A percentile compares a stretch with the other conserved stretches of the same genome.
phyloP scores from a whole-genome alignment of 345 rosid genomes.

The Melaleuca quinquenervia region DNA sequence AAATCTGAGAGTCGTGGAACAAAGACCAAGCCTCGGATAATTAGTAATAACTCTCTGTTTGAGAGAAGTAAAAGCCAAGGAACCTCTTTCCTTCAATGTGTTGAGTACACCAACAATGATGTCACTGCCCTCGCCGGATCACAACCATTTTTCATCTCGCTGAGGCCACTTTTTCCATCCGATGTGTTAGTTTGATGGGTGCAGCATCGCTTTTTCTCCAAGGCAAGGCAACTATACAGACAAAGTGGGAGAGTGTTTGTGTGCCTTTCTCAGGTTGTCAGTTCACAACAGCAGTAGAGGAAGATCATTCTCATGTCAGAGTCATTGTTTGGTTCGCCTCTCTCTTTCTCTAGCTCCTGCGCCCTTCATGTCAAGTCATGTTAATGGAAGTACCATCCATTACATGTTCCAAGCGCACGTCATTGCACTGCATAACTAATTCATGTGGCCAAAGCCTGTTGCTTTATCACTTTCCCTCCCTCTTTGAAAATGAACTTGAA shows the following conservation, averaged over 20 bases:
- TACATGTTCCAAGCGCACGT: neutral
- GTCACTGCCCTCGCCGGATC: slow-evolving; percentile 1
- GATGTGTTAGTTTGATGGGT: neutral
- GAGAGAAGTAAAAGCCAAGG: slow-evolving; percentile 41
- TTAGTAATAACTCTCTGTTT: slow-evolving; percentile 22
- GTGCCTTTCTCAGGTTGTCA: neutral
- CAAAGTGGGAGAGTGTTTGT: neutral
- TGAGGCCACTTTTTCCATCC: neutral
- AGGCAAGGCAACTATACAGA: slow-evolving; percentile 5
- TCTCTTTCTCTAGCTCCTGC: neutral
- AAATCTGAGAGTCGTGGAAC: neutral
- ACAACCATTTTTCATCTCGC: neutral
- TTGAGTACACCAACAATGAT: neutral
- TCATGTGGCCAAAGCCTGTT: neutral
- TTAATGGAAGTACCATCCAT: neutral
- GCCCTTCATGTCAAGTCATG: neutral
- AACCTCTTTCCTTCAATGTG: neutral
- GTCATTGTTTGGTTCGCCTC: neutral
- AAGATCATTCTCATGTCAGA: neutral
- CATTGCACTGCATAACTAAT: neutral
- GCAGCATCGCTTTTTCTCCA: slow-evolving; percentile 5
- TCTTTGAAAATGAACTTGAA: neutral
- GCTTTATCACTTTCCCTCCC: neutral
- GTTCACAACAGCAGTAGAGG: neutral
- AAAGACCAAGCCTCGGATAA: neutral